Conservation (phyloP, 148 eudicot genomes). For the Salicornia ramosissima region DNA sequence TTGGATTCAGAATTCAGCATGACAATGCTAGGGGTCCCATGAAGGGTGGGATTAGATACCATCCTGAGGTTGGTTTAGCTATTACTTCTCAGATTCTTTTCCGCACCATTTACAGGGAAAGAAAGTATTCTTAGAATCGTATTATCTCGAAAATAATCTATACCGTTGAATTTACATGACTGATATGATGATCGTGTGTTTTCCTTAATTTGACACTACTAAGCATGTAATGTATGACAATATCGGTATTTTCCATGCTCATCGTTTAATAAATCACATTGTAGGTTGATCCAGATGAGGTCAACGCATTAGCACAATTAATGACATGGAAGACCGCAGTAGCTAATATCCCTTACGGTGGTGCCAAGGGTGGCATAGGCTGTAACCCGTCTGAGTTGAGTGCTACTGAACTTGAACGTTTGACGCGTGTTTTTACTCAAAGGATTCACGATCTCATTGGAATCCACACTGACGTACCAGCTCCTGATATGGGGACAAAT, state of each 20-base stretch:
- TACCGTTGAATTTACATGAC: too few species aligned
- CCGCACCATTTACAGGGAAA: not conserved
- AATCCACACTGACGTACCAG: conserved; percentile 95
- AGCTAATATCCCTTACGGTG: conserved; percentile 96
- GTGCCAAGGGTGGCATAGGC: conserved; percentile 99
- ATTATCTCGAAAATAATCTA: too few species aligned
- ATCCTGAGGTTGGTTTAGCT: conserved; percentile 73
- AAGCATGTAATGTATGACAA: not conserved
- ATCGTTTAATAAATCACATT: conserved; percentile 12
- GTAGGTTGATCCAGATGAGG: conserved; percentile 99
- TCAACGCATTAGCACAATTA: conserved; percentile 91
- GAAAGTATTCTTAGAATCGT: not conserved
- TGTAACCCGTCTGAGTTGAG: conserved; percentile 79
- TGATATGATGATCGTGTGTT: not conserved
- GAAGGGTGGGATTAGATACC: conserved; percentile 99
- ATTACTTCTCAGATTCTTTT: not conserved
- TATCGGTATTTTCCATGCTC: not conserved
- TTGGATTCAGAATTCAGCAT: conserved; percentile 94
- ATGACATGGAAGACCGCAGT: conserved; percentile 99
- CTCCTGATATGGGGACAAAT: conserved; percentile 99
- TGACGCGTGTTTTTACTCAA: conserved; percentile 94
- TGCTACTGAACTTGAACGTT: conserved; percentile 79
- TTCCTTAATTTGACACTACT: not conserved
- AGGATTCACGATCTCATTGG: conserved; percentile 96
- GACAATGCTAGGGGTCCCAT: conserved; percentile 98